Base-by-base conservation (phyloP, 1,284 basidiomycete species). In the Tilletia indica region DNA sequence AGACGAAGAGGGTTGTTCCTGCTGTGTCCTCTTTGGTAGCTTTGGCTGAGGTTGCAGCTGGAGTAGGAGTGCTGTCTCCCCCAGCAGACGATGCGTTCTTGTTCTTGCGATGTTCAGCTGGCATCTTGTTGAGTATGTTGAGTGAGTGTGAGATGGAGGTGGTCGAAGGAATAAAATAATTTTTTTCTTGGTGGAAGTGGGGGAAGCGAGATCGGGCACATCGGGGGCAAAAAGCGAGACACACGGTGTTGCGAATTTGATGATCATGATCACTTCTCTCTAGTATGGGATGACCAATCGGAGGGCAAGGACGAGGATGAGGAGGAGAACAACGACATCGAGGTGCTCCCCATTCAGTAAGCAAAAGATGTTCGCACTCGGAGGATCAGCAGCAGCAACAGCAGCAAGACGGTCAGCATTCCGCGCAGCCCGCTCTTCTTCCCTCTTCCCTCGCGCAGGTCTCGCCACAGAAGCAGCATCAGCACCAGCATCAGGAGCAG, bases 1-100 rank as follows among this genome's bases (percentile, higher is more conserved):
- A 87, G 48, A 86, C 78, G 72, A 85, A 86, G 38, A 86, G 79
- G 14, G 85, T 86, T 5, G 85, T 67, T 34, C 61, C 61, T 39
- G 31, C 34, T 9, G 58, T 25, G n/a, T 21, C 56, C 1, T 58
- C 21, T 12, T 31, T 31, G 25, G 25, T 31, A 31, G 56, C 56
- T 34, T n/a, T 58, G 56, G 56, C 56, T 9, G 42, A 45, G 14
- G 42, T 14, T 8, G 42, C 42, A 9, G 42, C 42, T 45, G 9
- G 9, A 9, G 42, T 8, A 1, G 42, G 1, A 14, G 9, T 45
- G 42, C 42, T 45, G 9, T 45, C 14, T 14, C 42, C 42, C 1
- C 42, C 9, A 45, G 42, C 25, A 31, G 25, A 31, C 2, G 25
- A 31, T 31, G 25, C 25, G 25, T 2, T 31, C 4, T 54, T 54